These are phyloP conservation scores for Corynascus novoguineensis DNA, from an alignment of 495 filamentous ascomycete genomes.

Conservation along the genomic window DNA sequence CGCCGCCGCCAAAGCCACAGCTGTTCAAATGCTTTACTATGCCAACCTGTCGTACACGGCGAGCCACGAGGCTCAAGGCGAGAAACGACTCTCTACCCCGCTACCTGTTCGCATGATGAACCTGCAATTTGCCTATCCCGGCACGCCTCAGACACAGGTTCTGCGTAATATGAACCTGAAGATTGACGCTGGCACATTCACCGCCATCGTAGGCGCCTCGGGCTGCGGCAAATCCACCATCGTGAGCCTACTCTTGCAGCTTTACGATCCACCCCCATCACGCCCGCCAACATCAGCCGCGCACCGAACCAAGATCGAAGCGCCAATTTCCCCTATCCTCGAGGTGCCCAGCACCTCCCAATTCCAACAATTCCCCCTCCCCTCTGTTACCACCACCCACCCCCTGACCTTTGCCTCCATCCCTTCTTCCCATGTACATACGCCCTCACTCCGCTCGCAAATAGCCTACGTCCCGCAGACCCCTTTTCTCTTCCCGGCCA, in stretches of 20 bases:
- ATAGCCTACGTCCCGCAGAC: conserved; percentile 74
- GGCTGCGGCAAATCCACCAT: conserved; percentile 90
- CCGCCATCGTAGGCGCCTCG: conserved; percentile 74
- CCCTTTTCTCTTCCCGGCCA: conserved; percentile 69
- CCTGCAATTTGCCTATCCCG: conserved; percentile 66
- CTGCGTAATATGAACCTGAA: conserved; percentile 57
- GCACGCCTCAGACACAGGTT: conserved; percentile 46
- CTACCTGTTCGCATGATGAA: conserved; percentile 58
- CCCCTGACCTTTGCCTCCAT: conserved; percentile 15
- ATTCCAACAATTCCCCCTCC: not conserved
- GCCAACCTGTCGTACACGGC: conserved; percentile 46
- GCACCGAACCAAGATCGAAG: conserved; percentile 45
- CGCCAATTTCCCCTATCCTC: not conserved
- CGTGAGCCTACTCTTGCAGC: conserved; percentile 59
- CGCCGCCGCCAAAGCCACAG: conserved; percentile 63
- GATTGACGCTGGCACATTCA: conserved; percentile 55
- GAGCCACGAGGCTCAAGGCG: conserved; percentile 58
- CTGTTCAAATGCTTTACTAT: conserved; percentile 67
- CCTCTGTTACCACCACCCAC: not conserved
- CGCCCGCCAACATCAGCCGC: not conserved
- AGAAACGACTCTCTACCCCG: conserved; percentile 40
- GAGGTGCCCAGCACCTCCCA: conserved; percentile 19
- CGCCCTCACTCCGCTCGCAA: conserved; percentile 56
- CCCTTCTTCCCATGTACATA: conserved; percentile 54
- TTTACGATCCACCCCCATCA: conserved; percentile 24